Evolutionary conservation across 2,329 filamentous ascomycete species (phyloP).

Genomic region (Ambrosiella cleistominuta): DNA sequence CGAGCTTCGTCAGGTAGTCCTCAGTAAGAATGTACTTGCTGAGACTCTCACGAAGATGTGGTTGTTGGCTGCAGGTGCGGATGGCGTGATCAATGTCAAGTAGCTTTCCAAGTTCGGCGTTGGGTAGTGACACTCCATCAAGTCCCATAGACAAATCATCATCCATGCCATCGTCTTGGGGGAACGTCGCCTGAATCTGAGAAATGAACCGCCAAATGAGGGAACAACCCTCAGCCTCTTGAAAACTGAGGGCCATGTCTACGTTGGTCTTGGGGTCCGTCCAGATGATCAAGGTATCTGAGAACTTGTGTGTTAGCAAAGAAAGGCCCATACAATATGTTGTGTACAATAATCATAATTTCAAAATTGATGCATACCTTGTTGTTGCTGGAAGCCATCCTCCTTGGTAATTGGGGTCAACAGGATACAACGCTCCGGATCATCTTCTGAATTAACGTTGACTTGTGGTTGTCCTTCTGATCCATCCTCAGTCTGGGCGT

Average conservation of each 20-base stretch:
- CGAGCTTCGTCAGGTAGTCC: constrained; percentile 73
- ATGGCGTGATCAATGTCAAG: constrained; percentile 72
- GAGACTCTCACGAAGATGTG: constrained; percentile 64
- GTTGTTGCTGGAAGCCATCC: constrained; percentile 95
- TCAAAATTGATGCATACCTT: constrained; percentile 40
- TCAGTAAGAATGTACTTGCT: constrained; percentile 73
- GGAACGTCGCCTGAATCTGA: constrained; percentile 59
- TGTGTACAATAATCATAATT: not conserved
- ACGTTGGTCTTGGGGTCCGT: constrained; percentile 68
- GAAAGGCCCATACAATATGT: not conserved
- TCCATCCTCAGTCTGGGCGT: constrained; percentile 40
- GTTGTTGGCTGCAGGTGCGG: constrained; percentile 57
- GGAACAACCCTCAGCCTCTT: constrained; percentile 87
- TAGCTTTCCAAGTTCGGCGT: constrained; percentile 66
- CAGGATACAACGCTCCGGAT: constrained; percentile 64
- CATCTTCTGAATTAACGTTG: constrained; percentile 82
- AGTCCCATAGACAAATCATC: constrained; percentile 65
- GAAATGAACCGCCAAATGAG: constrained; percentile 96
- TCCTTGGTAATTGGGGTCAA: constrained; percentile 85
- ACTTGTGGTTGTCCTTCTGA: constrained; percentile 69
- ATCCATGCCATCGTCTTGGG: constrained; percentile 38
- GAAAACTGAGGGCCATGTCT: constrained; percentile 96
- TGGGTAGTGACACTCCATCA: constrained; percentile 55
- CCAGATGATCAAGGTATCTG: constrained; percentile 97
- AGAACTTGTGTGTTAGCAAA: not conserved